Percentiles rank a stretch among this genome's conserved stretches.
Conservation (phyloP, 2,329 filamentous ascomycete species). For the Pseudopithomyces chartarum region DNA sequence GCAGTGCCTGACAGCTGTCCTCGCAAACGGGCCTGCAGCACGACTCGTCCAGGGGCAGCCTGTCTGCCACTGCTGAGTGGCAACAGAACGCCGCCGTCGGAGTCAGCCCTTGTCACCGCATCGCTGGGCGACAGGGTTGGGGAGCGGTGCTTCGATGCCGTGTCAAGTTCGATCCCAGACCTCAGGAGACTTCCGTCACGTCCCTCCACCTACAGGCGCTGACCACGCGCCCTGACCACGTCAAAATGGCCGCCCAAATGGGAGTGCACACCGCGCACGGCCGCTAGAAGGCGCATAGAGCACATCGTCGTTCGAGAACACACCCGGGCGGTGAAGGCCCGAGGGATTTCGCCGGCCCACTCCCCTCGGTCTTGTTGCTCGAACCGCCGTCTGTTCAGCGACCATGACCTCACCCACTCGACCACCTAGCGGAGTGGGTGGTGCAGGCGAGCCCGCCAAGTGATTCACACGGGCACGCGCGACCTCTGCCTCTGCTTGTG, state of each 20-base stretch:
- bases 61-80: constrained; percentile 5
- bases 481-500: constrained; percentile 7
- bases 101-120: constrained; percentile 10
- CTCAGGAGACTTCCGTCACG: constrained; percentile 24
- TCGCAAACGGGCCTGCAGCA: constrained; percentile 3
- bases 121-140: constrained; percentile 9
- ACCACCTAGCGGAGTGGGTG: constrained; percentile 2
- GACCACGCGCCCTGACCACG: constrained; percentile 21
- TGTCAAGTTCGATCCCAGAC: constrained; percentile 23
- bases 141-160: constrained; percentile 10
- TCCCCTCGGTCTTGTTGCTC: neutral
- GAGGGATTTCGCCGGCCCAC: neutral
- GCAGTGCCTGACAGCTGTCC: neutral
- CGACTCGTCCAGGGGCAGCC: neutral
- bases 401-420: neutral
- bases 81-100: constrained; percentile 11
- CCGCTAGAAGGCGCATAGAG: constrained; percentile 34
- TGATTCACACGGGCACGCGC: constrained; percentile 2
- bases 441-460: neutral
- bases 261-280: constrained; percentile 13
- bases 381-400: neutral
- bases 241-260: constrained; percentile 17
- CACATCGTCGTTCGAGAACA: constrained; percentile 32
- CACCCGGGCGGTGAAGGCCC: constrained; percentile 8
- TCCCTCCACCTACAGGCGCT: constrained; percentile 23